Evolutionary conservation across 495 filamentous ascomycete genomes (phyloP).

Genomic region (Penicillium coffeae): DNA sequence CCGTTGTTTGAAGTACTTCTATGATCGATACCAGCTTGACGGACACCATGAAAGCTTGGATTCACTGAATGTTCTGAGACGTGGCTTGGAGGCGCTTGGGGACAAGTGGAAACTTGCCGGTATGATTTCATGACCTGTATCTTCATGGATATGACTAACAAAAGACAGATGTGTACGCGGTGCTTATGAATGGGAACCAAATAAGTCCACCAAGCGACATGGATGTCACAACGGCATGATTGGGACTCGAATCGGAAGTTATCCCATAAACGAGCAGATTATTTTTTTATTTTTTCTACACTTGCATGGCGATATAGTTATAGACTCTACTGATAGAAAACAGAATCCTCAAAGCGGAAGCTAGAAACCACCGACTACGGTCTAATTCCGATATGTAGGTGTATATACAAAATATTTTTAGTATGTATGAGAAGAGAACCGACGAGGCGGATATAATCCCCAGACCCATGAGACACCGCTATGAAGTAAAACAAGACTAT

Average conservation of each 20-base stretch:
- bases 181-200: not conserved
- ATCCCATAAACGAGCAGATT: too few relatives aligned
- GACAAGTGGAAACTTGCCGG: constrained; percentile 12
- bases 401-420: constrained; percentile 1
- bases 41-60: constrained; percentile 8
- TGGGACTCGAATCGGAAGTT: too few relatives aligned
- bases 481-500: constrained; percentile 4
- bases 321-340: not conserved
- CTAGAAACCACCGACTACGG: not conserved
- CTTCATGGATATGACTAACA: not conserved
- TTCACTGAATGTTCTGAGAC: constrained; percentile 2
- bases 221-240: not conserved
- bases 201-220: not conserved
- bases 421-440: constrained; percentile 4
- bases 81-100: constrained; percentile 5
- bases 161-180: not conserved
- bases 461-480: constrained; percentile 11
- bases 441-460: constrained; percentile 3
- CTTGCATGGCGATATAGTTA: not conserved
- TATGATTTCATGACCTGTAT: not conserved
- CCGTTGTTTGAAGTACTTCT: constrained; percentile 4
- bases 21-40: constrained; percentile 7
- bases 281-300: not conserved
- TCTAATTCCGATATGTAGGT: constrained; percentile 2
- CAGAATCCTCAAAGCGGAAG: not conserved